A percentile compares a stretch with the other conserved stretches of the same genome.
phyloP scores from a whole-genome alignment of 2,329 filamentous ascomycete genomes.

The Penicillium brevicompactum region DNA sequence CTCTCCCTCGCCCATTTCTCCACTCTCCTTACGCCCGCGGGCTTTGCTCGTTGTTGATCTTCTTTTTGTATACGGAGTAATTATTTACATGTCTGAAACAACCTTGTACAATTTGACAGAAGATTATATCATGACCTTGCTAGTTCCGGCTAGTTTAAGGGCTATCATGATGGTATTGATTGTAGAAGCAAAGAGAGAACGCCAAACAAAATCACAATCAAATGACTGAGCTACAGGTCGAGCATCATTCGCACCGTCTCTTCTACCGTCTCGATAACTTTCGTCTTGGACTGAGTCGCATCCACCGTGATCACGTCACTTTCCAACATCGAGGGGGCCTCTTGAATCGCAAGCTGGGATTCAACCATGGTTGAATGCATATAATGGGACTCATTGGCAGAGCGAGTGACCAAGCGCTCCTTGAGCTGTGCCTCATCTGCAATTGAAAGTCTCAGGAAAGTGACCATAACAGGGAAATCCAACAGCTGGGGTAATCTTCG shows the following conservation, averaged over 20 bases:
- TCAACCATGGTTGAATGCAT: constrained; percentile 58
- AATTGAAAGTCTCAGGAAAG: constrained; percentile 42
- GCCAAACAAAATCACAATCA: not conserved
- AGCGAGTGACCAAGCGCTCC: constrained; percentile 47
- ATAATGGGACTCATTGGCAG: constrained; percentile 49
- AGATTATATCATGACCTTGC: not conserved
- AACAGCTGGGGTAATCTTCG: constrained; percentile 35
- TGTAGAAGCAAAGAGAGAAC: not conserved
- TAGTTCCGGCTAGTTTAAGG: not conserved
- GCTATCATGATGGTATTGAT: not conserved
- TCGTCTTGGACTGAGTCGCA: not conserved
- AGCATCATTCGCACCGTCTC: not conserved
- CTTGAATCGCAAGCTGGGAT: constrained; percentile 54
- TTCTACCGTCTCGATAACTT: not conserved
- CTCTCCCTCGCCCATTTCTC: too few relatives aligned
- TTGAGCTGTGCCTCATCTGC: constrained; percentile 40
- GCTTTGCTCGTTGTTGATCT: too few relatives aligned
- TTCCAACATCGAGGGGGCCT: constrained; percentile 45
- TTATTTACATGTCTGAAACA: too few relatives aligned
- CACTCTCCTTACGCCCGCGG: too few relatives aligned
- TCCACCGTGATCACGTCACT: constrained; percentile 27
- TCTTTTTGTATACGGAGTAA: too few relatives aligned
- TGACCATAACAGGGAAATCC: constrained; percentile 28
- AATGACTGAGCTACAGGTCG: not conserved
- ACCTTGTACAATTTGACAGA: not conserved